phyloP scores from a whole-genome alignment of 805 yeast genomes.

The Candida vaughaniae region DNA sequence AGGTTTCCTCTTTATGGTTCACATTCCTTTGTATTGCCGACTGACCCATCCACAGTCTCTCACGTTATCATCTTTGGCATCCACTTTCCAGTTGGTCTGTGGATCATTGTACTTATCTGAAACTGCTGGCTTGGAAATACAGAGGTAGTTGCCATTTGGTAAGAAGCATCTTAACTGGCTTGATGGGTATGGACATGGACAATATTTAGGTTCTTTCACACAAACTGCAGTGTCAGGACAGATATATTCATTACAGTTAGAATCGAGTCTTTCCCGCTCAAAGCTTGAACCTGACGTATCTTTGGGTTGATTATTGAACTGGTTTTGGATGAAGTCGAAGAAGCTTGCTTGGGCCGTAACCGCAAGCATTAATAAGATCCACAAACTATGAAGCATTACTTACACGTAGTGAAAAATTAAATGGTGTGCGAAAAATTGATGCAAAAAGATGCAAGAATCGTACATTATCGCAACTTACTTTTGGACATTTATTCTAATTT shows the following conservation, averaged over 20 bases:
- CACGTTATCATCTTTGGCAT: conserved; percentile 47
- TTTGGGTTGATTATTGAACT: conserved; percentile 13
- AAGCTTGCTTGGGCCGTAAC: conserved; percentile 23
- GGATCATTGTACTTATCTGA: conserved; percentile 33
- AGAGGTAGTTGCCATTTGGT: conserved; percentile 69
- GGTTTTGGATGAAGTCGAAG: conserved; percentile 35
- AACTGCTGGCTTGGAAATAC: conserved; percentile 79
- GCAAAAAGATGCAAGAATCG: too few species aligned
- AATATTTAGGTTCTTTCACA: conserved; percentile 64
- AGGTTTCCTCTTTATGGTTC: too few species aligned
- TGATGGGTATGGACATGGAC: conserved; percentile 90
- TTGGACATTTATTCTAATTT: too few species aligned
- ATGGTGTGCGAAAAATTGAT: not conserved
- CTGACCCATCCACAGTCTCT: conserved; percentile 86
- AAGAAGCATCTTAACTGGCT: conserved; percentile 79
- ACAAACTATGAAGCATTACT: too few species aligned
- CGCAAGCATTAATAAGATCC: not conserved
- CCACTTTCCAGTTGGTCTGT: conserved; percentile 49
- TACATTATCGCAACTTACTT: too few species aligned
- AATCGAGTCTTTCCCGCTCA: conserved; percentile 37
- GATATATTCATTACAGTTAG: conserved; percentile 61
- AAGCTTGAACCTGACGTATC: conserved; percentile 19
- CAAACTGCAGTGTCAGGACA: conserved; percentile 85
- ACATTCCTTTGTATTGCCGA: conserved; percentile 65
- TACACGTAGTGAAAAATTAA: conserved; percentile 12